A percentile compares a stretch with the other conserved stretches of the same genome.
These are phyloP conservation scores for Didymellaceae sp. DNA, from an alignment of 2,329 filamentous ascomycete species.

Conservation along the genomic window DNA sequence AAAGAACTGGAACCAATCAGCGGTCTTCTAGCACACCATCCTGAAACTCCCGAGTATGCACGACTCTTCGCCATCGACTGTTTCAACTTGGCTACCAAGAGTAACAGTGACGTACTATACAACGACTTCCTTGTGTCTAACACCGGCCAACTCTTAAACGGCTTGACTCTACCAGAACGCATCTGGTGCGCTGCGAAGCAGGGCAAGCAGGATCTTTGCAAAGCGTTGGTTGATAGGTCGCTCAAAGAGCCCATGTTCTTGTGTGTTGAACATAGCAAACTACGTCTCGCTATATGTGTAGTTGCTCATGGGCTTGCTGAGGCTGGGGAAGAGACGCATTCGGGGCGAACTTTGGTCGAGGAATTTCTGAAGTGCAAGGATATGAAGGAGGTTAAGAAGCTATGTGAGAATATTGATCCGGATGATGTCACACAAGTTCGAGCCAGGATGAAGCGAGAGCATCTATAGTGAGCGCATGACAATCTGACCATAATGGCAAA, in stretches of 20 bases:
- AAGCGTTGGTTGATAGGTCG: background rate
- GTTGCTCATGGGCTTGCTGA: background rate
- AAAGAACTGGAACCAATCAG: background rate
- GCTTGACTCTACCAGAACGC: background rate
- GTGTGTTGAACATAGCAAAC: background rate
- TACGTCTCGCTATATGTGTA: background rate
- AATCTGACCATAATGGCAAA: too few relatives aligned
- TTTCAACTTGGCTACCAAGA: background rate
- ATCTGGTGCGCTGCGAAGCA: constrained; percentile 1
- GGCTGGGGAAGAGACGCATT: background rate
- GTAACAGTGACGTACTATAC: background rate
- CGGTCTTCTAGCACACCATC: background rate
- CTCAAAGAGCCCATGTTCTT: background rate
- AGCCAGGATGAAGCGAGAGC: too few relatives aligned
- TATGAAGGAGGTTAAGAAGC: background rate
- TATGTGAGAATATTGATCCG: background rate
- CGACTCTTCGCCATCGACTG: background rate
- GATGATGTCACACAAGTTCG: too few relatives aligned
- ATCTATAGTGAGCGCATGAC: too few relatives aligned
- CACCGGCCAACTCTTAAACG: background rate
- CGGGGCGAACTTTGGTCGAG: background rate
- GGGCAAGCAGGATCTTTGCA: background rate
- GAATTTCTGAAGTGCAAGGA: background rate
- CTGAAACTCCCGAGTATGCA: background rate
- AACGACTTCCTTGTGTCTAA: background rate